These are phyloP conservation scores for Fusarium xylarioides DNA, from an alignment of 2,329 filamentous ascomycete species.

Conservation along the genomic window DNA sequence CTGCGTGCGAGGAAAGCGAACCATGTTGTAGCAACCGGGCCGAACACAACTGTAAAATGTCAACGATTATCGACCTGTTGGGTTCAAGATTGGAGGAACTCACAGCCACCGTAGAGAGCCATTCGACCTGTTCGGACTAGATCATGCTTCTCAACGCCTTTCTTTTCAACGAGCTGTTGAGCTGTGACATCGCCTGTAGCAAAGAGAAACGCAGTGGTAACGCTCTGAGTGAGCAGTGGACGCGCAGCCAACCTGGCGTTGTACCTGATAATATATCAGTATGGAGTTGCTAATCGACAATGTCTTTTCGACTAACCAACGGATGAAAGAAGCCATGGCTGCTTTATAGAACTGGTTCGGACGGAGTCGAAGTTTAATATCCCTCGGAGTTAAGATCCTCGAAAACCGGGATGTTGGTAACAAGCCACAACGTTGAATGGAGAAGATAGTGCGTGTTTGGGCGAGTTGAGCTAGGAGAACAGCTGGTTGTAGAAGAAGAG, in stretches of 20 bases:
- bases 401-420: slow-evolving; percentile 13
- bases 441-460: slow-evolving; percentile 19
- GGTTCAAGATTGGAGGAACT: slow-evolving; percentile 43
- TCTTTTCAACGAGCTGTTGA: slow-evolving; percentile 89
- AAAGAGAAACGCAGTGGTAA: slow-evolving; percentile 92
- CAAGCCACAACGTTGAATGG: slow-evolving; percentile 34
- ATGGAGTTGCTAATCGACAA: neutral
- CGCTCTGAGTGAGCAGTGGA: slow-evolving; percentile 87
- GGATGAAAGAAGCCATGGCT: slow-evolving; percentile 44
- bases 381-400: slow-evolving; percentile 4
- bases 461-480: neutral
- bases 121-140: slow-evolving; percentile 77
- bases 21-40: slow-evolving; percentile 88
- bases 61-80: neutral
- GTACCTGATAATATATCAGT: slow-evolving; percentile 69
- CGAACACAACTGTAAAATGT: slow-evolving; percentile 73
- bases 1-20: slow-evolving; percentile 79
- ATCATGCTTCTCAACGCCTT: slow-evolving; percentile 80
- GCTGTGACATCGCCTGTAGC: slow-evolving; percentile 90
- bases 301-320: slow-evolving; percentile 42
- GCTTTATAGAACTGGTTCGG: neutral
- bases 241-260: slow-evolving; percentile 81
- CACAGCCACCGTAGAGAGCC: slow-evolving; percentile 81
- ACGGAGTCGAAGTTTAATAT: slow-evolving; percentile 25
- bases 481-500: slow-evolving; percentile 8